Evolutionary conservation across 2,329 filamentous ascomycete species (phyloP).

Genomic region (Aspergillus phoenicis): DNA sequence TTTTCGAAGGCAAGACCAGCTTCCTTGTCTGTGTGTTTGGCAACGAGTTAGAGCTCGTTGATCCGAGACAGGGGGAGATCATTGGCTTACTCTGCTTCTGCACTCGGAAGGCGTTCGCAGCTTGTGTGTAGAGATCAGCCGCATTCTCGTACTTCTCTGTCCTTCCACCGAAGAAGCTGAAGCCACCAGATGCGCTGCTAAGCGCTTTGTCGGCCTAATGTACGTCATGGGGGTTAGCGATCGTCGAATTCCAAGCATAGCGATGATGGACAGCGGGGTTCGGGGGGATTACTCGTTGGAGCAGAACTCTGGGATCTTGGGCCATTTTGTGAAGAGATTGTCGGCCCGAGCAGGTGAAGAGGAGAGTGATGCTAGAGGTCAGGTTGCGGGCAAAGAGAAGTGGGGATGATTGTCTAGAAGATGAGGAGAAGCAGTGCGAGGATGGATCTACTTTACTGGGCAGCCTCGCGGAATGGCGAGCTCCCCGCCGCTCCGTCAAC

Average conservation of each 20-base stretch:
- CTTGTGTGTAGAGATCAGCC: constrained; percentile 82
- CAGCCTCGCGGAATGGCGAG: constrained; percentile 1
- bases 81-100: constrained; percentile 71
- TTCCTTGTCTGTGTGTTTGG: constrained; percentile 65
- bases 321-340: constrained; percentile 59
- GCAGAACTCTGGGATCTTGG: constrained; percentile 74
- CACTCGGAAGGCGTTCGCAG: constrained; percentile 88
- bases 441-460: neutral
- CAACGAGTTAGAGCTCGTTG: neutral
- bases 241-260: constrained; percentile 28
- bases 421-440: constrained; percentile 8
- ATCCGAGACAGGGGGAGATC: constrained; percentile 13
- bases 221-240: constrained; percentile 31
- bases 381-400: neutral
- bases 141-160: constrained; percentile 89
- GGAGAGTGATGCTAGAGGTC: constrained; percentile 6
- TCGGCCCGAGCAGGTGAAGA: constrained; percentile 7
- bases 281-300: constrained; percentile 67
- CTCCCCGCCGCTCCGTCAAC: constrained; percentile 17
- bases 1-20: constrained; percentile 85
- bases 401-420: neutral
- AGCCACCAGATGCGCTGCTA: constrained; percentile 73
- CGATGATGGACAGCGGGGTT: constrained; percentile 12
- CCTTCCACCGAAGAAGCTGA: constrained; percentile 84
- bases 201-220: constrained; percentile 82